phyloP scores from a whole-genome alignment of 2,329 filamentous ascomycete species.

The Aspergillus hortae region DNA sequence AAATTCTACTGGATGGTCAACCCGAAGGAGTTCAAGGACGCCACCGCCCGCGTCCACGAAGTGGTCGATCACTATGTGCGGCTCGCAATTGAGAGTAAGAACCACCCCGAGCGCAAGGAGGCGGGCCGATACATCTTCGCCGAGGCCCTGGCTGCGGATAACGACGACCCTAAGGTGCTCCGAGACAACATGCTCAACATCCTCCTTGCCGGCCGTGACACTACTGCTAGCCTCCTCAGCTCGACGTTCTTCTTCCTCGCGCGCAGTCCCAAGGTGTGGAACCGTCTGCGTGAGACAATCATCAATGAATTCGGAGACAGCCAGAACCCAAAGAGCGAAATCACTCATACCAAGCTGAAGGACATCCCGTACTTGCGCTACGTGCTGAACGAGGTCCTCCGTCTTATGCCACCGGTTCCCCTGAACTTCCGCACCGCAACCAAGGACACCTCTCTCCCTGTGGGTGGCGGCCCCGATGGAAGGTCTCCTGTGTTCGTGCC shows the following conservation, averaged over 20 bases:
- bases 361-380: conserved; percentile 39
- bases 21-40: conserved; percentile 38
- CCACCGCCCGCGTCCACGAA: conserved; percentile 41
- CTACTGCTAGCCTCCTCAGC: conserved; percentile 46
- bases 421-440: conserved; percentile 42
- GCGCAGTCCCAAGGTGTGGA: conserved; percentile 34
- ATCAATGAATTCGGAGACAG: conserved; percentile 42
- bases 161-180: conserved; percentile 44
- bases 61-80: conserved; percentile 50
- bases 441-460: conserved; percentile 41
- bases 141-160: conserved; percentile 46
- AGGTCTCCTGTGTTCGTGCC: conserved; percentile 60
- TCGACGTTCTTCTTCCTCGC: conserved; percentile 48
- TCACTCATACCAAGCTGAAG: conserved; percentile 44
- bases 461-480: conserved; percentile 59
- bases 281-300: conserved; percentile 33
- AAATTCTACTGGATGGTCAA: conserved; percentile 38
- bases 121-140: conserved; percentile 47
- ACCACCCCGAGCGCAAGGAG: conserved; percentile 29
- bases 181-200: conserved; percentile 50
- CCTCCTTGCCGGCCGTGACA: conserved; percentile 52
- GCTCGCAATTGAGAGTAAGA: conserved; percentile 37
- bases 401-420: conserved; percentile 45
- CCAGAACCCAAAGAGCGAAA: conserved; percentile 29
- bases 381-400: conserved; percentile 40